Conservation (phyloP, 768 basidiomycete species). For the Xerocomus potaroensis region DNA sequence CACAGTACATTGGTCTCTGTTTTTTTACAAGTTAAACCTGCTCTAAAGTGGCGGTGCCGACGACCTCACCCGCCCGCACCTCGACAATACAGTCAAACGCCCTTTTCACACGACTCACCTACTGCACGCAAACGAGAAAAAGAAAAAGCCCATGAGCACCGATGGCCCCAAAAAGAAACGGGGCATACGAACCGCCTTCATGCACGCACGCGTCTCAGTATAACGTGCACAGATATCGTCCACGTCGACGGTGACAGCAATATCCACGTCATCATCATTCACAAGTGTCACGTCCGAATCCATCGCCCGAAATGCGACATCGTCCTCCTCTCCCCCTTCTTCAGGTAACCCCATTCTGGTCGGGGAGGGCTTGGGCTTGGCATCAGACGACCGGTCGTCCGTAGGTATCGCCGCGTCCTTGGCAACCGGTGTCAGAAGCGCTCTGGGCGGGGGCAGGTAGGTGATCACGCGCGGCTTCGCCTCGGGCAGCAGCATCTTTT, state of each 20-base stretch:
- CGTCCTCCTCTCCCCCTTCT: neutral
- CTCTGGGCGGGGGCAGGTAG: constrained; percentile 28
- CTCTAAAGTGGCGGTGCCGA: no score
- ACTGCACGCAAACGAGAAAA: constrained; percentile 5
- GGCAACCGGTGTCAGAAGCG: neutral
- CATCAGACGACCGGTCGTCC: no score
- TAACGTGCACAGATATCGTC: constrained; percentile 20
- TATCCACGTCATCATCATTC: constrained; percentile 16
- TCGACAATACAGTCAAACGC: constrained; percentile 14
- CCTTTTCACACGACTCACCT: constrained; percentile 11
- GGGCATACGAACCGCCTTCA: constrained; percentile 30
- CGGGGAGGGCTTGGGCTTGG: no score
- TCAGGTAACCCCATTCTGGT: no score
- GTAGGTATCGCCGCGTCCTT: neutral
- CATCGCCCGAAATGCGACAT: constrained; percentile 4
- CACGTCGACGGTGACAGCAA: constrained; percentile 11
- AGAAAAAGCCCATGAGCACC: neutral
- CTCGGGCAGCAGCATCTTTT: neutral
- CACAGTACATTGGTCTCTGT: no score
- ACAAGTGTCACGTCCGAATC: constrained; percentile 31
- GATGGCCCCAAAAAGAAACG: neutral
- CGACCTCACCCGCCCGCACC: constrained; percentile 9
- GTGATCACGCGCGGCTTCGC: constrained; percentile 24
- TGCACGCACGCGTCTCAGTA: constrained; percentile 9
- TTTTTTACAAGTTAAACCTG: no score